Evolutionary conservation across 2,329 filamentous ascomycete genomes (phyloP).

Genomic region (Fusarium floridanum): DNA sequence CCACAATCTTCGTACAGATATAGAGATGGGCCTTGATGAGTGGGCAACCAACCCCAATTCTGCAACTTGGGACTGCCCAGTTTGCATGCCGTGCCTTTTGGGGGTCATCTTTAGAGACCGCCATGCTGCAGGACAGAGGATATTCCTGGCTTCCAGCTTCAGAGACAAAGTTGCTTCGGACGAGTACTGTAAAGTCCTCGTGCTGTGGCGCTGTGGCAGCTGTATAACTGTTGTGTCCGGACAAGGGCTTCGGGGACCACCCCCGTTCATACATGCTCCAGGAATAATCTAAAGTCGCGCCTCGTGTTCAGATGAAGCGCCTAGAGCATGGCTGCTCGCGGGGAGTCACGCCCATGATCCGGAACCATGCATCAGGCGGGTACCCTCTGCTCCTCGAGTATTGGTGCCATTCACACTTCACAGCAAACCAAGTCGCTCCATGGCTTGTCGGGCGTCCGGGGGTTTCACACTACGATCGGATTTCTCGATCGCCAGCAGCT

Average conservation of each 20-base stretch:
- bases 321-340: slow-evolving; percentile 17
- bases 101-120: not conserved
- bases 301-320: slow-evolving; percentile 39
- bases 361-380: slow-evolving; percentile 24
- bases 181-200: not conserved
- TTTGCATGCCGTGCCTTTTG: not conserved
- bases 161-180: not conserved
- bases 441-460: slow-evolving; percentile 6
- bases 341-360: slow-evolving; percentile 22
- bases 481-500: not conserved
- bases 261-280: slow-evolving; percentile 10
- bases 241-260: slow-evolving; percentile 16
- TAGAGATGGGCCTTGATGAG: slow-evolving; percentile 1
- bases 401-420: slow-evolving; percentile 5
- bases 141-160: not conserved
- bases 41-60: slow-evolving; percentile 1
- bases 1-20: not conserved
- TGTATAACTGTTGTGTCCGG: slow-evolving; percentile 14
- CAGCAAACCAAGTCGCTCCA: not conserved
- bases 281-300: slow-evolving; percentile 24
- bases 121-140: slow-evolving; percentile 1
- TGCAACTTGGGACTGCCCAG: not conserved
- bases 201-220: slow-evolving; percentile 7
- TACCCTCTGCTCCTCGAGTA: slow-evolving; percentile 5
- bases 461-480: not conserved